A percentile compares a stretch with the other conserved stretches of the same genome.
Conservation (phyloP, 257 asterid species). For the Ilex asprella region DNA sequence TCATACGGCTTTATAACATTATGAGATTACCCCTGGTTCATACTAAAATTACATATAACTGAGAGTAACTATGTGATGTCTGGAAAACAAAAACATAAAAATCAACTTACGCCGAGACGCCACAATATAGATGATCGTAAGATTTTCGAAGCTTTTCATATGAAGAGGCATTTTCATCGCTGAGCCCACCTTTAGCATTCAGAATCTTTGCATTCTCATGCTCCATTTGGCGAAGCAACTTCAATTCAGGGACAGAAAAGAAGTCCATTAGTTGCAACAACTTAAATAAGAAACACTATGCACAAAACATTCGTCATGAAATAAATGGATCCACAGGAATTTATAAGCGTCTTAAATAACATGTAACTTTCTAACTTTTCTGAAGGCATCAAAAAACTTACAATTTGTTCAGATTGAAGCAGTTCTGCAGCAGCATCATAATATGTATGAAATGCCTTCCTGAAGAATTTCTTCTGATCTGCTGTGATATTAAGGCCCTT, state of each 20-base stretch:
- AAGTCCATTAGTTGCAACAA: constrained; percentile 17
- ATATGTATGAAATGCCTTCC: constrained; percentile 77
- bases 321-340: not conserved
- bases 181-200: constrained; percentile 96
- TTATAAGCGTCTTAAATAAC: no score
- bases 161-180: constrained; percentile 79
- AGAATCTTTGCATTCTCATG: constrained; percentile 88
- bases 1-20: no score
- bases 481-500: constrained; percentile 75
- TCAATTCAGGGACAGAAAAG: constrained; percentile 10
- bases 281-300: constrained; percentile 2
- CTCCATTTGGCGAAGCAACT: constrained; percentile 98
- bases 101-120: constrained; percentile 78
- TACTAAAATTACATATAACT: no score
- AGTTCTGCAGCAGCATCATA: constrained; percentile 79
- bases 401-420: constrained; percentile 91
- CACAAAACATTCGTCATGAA: constrained; percentile 3
- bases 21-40: no score
- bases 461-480: constrained; percentile 71
- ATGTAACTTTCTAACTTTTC: not conserved
- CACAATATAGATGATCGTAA: constrained; percentile 84
- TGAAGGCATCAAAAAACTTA: constrained; percentile 30
- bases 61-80: no score
- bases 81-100: constrained; percentile 12
- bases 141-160: constrained; percentile 94